Percentiles rank a stretch among this genome's conserved stretches.
Evolutionary conservation across 371 early-diverging fungal species (phyloP).

Genomic region (Nosema muscidifuracis): DNA sequence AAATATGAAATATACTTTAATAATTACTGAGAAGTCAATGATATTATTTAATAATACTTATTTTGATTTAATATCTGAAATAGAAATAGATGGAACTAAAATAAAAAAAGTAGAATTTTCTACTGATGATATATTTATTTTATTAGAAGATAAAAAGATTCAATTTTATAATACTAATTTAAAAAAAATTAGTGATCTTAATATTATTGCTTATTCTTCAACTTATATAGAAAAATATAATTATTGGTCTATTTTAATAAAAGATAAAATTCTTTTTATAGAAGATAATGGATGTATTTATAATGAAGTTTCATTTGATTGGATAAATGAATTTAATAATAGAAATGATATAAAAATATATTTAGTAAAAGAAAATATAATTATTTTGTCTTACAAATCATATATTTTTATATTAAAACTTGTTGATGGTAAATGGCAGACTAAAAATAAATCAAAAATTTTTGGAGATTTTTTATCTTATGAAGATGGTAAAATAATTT

Average conservation of each 20-base stretch:
- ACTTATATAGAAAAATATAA: constrained; percentile 5
- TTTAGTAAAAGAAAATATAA: neutral
- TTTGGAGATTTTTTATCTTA: neutral
- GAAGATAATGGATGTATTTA: constrained; percentile 1
- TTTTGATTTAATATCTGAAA: neutral
- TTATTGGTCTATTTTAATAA: neutral
- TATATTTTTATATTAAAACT: neutral
- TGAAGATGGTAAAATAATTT: neutral
- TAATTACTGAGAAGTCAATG: neutral
- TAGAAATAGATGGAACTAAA: neutral
- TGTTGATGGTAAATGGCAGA: neutral
- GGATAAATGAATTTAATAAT: too few relatives aligned
- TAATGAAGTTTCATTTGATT: neutral
- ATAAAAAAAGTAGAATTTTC: neutral
- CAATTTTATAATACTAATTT: neutral
- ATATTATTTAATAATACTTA: neutral
- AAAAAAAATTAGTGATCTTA: neutral
- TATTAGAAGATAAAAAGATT: neutral
- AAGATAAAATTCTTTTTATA: neutral
- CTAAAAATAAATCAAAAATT: neutral
- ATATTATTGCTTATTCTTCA: neutral
- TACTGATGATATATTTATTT: neutral
- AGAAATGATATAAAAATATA: neutral
- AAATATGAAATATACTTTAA: neutral
- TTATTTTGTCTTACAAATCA: neutral